Evolutionary conservation across 495 filamentous ascomycete genomes (phyloP), one percentile per base, ranked within the genome.

Genomic region (Annulohypoxylon moriforme): DNA sequence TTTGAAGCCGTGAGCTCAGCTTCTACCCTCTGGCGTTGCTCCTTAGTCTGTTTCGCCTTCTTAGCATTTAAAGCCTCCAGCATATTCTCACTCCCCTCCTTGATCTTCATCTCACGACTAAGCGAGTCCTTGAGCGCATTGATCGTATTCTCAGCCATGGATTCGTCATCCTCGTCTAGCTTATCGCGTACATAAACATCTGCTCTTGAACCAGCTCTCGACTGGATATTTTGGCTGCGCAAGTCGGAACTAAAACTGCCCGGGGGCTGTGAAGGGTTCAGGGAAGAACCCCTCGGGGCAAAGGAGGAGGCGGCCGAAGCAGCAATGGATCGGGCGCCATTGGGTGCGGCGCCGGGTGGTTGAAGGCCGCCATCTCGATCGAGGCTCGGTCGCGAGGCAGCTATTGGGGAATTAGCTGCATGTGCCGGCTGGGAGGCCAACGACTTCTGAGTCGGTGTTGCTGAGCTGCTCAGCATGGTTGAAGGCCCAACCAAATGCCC

Each of bases 71-170:
- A 78, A 16, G 95, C 96, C 82, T 98, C 96, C 57, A 99, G 81
- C 86, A 98, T 89, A 77, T 99, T 99, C 85, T 99, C 96, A 58
- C 94, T 97, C 24, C 96, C 96, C 65, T 93, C 90, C 81, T 97
- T 98, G 76, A 98, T 98, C 84, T 98, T 98, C 81, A 92, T 90
- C 78, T 98, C 96, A 74, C 94, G 94, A 53, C 92, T 94, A 64
- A 99, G 90, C 76, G 89, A 88, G 75, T 97, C 93, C 64, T 90
- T 87, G 66, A 96, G 84, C 44, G 88, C 82, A 25, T 88, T 87
- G 71, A 96, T 87, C 14, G 89, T 89, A 78, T 93, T 88, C 78
- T 98, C 95, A 4, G 87, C 87, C 6, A 81, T 75, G 1, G 84
- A 75, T 25, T 86, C 86, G 44, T 90, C 88, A 33, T 91, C 90